Percentiles rank a stretch among this genome's conserved stretches.
Conservation (phyloP, 2,329 filamentous ascomycete genomes). For the Colletotrichum sp. region DNA sequence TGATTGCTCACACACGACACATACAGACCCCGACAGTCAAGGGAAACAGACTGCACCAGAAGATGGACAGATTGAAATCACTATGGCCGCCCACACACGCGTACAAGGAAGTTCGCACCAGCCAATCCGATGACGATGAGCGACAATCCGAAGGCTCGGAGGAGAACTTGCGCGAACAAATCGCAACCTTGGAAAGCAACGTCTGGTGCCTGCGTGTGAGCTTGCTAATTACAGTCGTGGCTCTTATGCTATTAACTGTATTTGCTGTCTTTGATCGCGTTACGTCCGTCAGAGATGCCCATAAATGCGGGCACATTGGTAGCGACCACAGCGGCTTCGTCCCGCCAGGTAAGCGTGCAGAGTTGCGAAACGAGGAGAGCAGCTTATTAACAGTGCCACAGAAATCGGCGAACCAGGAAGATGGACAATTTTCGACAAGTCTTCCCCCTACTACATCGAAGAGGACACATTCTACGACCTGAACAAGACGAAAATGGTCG, state of each 20-base stretch:
- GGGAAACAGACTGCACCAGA: neutral
- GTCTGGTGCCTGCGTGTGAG: constrained; percentile 4
- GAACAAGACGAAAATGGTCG: neutral
- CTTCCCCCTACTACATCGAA: neutral
- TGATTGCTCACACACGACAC: neutral
- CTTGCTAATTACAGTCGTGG: neutral
- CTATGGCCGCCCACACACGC: neutral
- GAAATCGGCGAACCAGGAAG: neutral
- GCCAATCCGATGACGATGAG: constrained; percentile 7
- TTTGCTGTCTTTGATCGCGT: neutral
- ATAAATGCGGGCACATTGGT: neutral
- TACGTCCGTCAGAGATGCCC: neutral
- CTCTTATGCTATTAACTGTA: neutral
- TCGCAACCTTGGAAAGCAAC: neutral
- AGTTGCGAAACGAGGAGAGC: neutral
- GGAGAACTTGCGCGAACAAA: neutral
- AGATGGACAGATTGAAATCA: neutral
- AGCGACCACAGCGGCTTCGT: constrained; percentile 12
- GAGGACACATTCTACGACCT: constrained; percentile 3
- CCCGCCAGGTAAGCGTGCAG: neutral
- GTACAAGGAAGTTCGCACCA: neutral
- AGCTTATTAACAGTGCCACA: neutral
- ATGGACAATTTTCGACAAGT: constrained; percentile 3
- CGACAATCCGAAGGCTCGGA: neutral
- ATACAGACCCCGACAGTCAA: neutral